These are phyloP conservation scores for Podila minutissima DNA, from an alignment of 192 early-diverging fungal genomes.

Conservation along the genomic window DNA sequence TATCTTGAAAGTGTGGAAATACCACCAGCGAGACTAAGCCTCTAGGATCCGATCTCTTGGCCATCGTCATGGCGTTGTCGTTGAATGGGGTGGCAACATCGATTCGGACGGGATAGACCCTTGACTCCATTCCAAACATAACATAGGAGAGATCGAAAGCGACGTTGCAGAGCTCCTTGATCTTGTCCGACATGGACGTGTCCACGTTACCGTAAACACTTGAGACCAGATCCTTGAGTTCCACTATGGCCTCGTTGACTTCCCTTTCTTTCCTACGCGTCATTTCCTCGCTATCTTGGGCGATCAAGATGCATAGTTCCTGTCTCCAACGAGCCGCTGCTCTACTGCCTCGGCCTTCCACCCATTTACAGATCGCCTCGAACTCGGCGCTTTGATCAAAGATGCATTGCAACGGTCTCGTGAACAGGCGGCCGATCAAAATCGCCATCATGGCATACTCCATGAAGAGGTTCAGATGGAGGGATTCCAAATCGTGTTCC, in stretches of 20 bases:
- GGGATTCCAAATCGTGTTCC: not conserved
- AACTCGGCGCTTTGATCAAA: constrained; percentile 7
- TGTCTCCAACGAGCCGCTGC: constrained; percentile 12
- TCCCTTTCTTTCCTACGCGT: not conserved
- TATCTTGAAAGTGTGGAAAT: constrained; percentile 15
- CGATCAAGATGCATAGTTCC: constrained; percentile 10
- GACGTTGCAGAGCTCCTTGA: constrained; percentile 4
- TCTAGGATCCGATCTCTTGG: constrained; percentile 3
- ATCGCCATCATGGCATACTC: constrained; percentile 3
- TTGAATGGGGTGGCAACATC: not conserved
- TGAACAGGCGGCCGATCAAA: not conserved
- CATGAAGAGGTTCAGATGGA: constrained; percentile 5
- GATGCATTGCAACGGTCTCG: constrained; percentile 12
- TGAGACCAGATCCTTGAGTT: constrained; percentile 6
- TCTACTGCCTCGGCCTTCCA: constrained; percentile 8
- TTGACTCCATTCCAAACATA: constrained; percentile 22
- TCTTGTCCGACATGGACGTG: constrained; percentile 1
- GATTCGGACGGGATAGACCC: not conserved
- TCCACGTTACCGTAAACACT: constrained; percentile 3
- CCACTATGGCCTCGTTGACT: not conserved
- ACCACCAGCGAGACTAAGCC: constrained; percentile 9
- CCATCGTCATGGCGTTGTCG: not conserved
- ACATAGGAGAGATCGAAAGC: constrained; percentile 17
- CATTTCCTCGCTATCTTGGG: not conserved
- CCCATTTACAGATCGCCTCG: not conserved